A percentile compares a stretch with the other conserved stretches of the same genome.
These are phyloP conservation scores for Astrocystis sublimbata DNA, from an alignment of 495 filamentous ascomycete genomes.

Conservation along the genomic window DNA sequence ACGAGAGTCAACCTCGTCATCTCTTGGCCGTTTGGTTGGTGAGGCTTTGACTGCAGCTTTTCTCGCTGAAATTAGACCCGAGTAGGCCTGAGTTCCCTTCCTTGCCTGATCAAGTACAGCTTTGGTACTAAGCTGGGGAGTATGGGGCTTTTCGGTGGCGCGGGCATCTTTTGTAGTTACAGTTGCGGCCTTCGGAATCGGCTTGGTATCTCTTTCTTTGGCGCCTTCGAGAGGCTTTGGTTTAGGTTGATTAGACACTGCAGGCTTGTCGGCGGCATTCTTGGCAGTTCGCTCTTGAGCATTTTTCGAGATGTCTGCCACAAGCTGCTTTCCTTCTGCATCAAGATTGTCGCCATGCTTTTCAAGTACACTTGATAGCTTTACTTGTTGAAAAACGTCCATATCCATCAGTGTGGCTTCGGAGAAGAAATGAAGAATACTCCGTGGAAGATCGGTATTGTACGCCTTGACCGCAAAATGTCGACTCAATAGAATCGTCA, in stretches of 20 bases:
- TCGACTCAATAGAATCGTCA: constrained; percentile 64
- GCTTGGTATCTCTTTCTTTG: neutral
- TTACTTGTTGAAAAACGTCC: constrained; percentile 54
- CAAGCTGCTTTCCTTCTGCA: constrained; percentile 28
- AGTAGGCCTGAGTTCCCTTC: constrained; percentile 28
- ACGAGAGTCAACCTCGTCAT: constrained; percentile 43
- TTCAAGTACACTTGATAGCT: constrained; percentile 63
- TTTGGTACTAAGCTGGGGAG: neutral
- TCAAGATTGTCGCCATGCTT: constrained; percentile 68
- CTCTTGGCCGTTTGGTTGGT: constrained; percentile 35
- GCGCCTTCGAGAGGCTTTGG: constrained; percentile 5
- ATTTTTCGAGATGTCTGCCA: constrained; percentile 12
- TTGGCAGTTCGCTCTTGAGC: constrained; percentile 12
- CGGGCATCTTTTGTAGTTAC: constrained; percentile 4
- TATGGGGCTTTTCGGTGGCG: constrained; percentile 13
- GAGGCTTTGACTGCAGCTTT: constrained; percentile 24
- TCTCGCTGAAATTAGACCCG: constrained; percentile 30
- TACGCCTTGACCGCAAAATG: constrained; percentile 66
- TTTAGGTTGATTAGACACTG: neutral
- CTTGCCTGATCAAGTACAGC: constrained; percentile 1
- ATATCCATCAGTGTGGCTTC: constrained; percentile 49
- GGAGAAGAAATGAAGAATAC: constrained; percentile 66
- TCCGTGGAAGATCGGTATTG: constrained; percentile 61
- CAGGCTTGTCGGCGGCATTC: constrained; percentile 17
- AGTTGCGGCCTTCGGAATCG: constrained; percentile 6